Evolutionary conservation across 768 basidiomycete genomes (phyloP).

Genomic region (Tulasnella sp.): DNA sequence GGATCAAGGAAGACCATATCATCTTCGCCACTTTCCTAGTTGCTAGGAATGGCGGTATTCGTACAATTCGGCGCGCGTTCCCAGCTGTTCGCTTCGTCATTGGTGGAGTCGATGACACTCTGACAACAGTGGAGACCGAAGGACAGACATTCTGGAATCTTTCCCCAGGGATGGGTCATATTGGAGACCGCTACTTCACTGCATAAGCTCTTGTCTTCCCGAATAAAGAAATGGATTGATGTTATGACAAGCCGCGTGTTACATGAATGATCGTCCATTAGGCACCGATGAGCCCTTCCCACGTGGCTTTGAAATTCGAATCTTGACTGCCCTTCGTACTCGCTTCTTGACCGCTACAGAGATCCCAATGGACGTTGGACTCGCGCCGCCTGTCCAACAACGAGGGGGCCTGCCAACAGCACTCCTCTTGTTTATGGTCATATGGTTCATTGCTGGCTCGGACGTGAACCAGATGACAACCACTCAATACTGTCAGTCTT

Average conservation of each 20-base stretch:
- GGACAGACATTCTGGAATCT: conserved; percentile 55
- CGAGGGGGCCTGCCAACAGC: conserved; percentile 47
- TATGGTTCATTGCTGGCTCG: conserved; percentile 71
- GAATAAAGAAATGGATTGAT: too few species aligned
- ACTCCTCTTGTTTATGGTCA: conserved; percentile 62
- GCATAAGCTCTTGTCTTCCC: too few species aligned
- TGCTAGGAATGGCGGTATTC: conserved; percentile 67
- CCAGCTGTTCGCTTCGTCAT: conserved; percentile 76
- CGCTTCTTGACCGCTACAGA: too few species aligned
- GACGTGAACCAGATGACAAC: conserved; percentile 25
- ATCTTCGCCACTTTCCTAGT: conserved; percentile 86
- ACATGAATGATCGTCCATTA: too few species aligned
- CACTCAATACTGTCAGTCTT: conserved; percentile 13
- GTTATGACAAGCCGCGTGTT: too few species aligned
- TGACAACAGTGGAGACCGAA: conserved; percentile 65
- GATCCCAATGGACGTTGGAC: too few species aligned
- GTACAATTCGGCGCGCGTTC: conserved; percentile 70
- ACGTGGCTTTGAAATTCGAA: too few species aligned
- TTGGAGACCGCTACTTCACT: conserved; percentile 34
- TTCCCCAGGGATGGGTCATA: conserved; percentile 81
- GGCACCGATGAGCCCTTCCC: too few species aligned
- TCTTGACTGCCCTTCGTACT: too few species aligned
- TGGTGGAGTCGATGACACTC: conserved; percentile 66
- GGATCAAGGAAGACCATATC: conserved; percentile 70
- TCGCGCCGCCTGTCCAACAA: too few species aligned